Conservation (phyloP, 2,329 filamentous ascomycete genomes). For the Nemania sp. region DNA sequence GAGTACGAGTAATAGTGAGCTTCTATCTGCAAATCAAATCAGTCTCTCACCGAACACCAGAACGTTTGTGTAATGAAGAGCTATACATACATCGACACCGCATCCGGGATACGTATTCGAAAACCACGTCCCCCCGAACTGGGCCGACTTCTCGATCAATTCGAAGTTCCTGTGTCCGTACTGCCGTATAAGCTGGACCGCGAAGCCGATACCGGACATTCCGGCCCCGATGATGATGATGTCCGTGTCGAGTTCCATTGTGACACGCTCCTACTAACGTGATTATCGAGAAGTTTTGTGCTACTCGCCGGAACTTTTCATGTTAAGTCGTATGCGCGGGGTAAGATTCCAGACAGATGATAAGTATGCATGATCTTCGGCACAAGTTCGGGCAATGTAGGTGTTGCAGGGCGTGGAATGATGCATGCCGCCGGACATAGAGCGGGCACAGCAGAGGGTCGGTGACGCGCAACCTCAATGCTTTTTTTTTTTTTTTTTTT, state of each 20-base stretch:
- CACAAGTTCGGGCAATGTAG: too few species aligned
- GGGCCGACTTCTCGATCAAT: conserved; percentile 14
- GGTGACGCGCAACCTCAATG: too few species aligned
- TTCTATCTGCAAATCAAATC: not conserved
- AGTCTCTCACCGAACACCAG: too few species aligned
- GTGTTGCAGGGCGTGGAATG: too few species aligned
- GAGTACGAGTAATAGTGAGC: conserved; percentile 22
- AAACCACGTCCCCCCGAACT: conserved; percentile 21
- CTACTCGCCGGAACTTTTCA: too few species aligned
- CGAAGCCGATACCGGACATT: conserved; percentile 22
- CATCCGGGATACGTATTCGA: conserved; percentile 23
- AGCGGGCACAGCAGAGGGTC: too few species aligned
- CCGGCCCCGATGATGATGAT: conserved; percentile 25
- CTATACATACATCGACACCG: conserved; percentile 23
- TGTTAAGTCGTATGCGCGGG: too few species aligned
- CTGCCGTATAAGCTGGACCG: conserved; percentile 17
- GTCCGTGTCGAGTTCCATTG: conserved; percentile 20
- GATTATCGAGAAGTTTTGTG: not conserved
- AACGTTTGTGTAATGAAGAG: not conserved
- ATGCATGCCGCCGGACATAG: too few species aligned
- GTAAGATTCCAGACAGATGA: too few species aligned
- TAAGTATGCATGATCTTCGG: too few species aligned
- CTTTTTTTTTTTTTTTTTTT: too few species aligned
- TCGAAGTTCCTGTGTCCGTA: conserved; percentile 22
- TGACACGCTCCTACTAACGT: not conserved